Conservation (phyloP, 768 basidiomycete species). For the Mycena vulgaris region DNA sequence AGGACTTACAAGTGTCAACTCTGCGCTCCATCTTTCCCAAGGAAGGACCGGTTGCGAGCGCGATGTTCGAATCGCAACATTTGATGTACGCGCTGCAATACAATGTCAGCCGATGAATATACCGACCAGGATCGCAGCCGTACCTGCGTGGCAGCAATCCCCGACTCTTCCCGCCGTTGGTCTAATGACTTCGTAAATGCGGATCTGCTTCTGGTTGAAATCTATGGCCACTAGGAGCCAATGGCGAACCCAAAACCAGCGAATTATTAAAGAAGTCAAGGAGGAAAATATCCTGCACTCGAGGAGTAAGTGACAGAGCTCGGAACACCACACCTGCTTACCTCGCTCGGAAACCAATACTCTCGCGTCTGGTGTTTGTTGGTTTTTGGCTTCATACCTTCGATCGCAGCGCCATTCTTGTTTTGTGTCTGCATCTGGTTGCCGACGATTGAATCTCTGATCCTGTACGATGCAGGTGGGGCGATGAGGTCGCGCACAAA, state of each 20-base stretch:
- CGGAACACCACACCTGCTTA: background rate
- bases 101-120: too few relatives aligned
- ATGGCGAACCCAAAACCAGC: background rate
- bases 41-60: background rate
- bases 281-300: background rate
- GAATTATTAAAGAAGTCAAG: background rate
- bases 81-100: background rate
- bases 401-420: background rate
- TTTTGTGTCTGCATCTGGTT: background rate
- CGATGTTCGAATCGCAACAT: slow-evolving; percentile 3
- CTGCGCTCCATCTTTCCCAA: background rate
- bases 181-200: background rate
- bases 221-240: background rate
- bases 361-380: background rate
- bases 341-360: slow-evolving; percentile 16
- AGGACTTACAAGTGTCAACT: background rate
- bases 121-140: background rate
- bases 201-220: background rate
- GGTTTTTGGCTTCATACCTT: background rate
- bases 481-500: background rate
- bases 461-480: background rate
- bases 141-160: background rate
- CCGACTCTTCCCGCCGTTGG: background rate
- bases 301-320: background rate
- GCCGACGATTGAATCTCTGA: background rate